Conservation (phyloP, 768 basidiomycete species). For the Hericium coralloides region DNA sequence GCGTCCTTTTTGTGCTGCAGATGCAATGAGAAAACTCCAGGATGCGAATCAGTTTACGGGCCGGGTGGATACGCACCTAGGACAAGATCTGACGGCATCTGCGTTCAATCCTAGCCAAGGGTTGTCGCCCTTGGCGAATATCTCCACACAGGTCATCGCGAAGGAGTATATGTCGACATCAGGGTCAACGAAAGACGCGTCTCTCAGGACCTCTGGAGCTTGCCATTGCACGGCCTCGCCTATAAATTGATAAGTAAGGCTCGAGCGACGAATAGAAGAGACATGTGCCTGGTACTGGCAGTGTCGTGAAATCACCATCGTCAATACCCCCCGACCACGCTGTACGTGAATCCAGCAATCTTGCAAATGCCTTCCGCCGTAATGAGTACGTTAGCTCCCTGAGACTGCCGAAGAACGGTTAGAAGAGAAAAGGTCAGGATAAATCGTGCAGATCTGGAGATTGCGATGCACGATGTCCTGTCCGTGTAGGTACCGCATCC, state of each 20-base stretch:
- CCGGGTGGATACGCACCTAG: too few species aligned
- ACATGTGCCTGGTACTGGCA: too few species aligned
- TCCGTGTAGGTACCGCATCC: neutral
- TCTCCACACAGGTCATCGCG: neutral
- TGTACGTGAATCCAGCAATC: neutral
- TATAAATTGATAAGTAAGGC: too few species aligned
- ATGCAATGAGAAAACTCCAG: too few species aligned
- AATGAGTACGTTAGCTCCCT: neutral
- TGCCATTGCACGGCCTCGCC: neutral
- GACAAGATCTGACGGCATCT: too few species aligned
- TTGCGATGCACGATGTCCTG: neutral
- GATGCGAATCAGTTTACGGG: too few species aligned
- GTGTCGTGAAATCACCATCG: neutral
- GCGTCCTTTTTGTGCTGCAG: too few species aligned
- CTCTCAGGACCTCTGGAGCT: neutral
- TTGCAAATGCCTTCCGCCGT: neutral
- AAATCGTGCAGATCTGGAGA: neutral
- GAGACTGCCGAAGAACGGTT: neutral
- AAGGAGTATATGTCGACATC: neutral
- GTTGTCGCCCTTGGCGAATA: neutral
- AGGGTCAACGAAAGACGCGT: neutral
- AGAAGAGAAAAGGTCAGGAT: too few species aligned
- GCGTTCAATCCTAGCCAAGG: too few species aligned
- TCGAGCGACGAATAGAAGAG: too few species aligned
- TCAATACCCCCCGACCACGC: neutral